Base-by-base conservation (phyloP, 2,329 filamentous ascomycete species). In the Calonectria hawksworthii region DNA sequence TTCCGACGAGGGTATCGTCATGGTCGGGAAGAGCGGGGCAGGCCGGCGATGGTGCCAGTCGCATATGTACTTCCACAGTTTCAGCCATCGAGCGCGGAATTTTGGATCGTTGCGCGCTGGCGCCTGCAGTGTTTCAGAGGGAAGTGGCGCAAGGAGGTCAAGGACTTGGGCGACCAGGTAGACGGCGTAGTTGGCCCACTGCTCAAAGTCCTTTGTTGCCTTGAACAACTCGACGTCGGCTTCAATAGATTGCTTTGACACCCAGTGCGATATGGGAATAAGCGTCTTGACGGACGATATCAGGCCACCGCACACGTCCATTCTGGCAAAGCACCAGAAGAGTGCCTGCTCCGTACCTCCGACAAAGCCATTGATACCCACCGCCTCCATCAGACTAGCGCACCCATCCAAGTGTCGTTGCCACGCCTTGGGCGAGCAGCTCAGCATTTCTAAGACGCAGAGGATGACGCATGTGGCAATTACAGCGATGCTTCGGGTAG, bases 291-390 rank as follows among this genome's bases (percentile, higher is more conserved):
- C 86, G 38, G 88, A 87, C 6, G 87, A 89, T 10, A 90, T 89
- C 8, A 90, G 83, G 0, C 87, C 88, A n/a, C 89, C 88, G 69
- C 88, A 90, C 30, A 90, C 86, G 76, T 90, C 88, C 88, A 90
- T 90, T 10, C 88, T 85, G 0, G 88, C 88, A 80, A 90, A 90
- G 70, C 88, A 89, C 89, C 89, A 90, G 73, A 90, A 90, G 0
- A 90, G 80, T 2, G 89, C 88, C 77, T 90, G 86, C 21, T 89
- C 84, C 3, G 89, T 83, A 4, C 88, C 87, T 0, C 88, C 88
- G 0, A 86, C 86, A 73, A 90, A 89, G 0, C 89, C 89, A 75
- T 89, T 87, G 51, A 90, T 88, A 0, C 86, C 87, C 4, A 88
- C 86, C 0, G 89, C 86, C 75, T 89, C 85, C 75, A 90, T 87